Evolutionary conservation across 2,329 filamentous ascomycete genomes (phyloP).

Genomic region (Neofusicoccum laricinum): DNA sequence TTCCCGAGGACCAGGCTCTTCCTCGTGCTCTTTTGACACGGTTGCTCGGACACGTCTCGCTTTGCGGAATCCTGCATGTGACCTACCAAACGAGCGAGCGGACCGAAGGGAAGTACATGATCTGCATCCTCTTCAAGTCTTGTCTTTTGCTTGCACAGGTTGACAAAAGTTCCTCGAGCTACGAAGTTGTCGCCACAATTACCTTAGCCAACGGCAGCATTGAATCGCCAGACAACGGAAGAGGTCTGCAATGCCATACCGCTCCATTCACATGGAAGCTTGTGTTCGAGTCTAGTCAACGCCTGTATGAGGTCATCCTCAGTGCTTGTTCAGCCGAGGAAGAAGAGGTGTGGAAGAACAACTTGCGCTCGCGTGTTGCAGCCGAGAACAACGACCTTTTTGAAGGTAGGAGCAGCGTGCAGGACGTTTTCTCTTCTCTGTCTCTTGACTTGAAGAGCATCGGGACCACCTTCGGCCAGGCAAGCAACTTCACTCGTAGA

Average conservation of each 20-base stretch:
- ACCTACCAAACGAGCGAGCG: conserved; percentile 72
- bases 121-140: conserved; percentile 78
- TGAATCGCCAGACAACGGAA: conserved; percentile 71
- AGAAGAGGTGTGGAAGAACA: conserved; percentile 73
- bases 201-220: conserved; percentile 63
- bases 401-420: conserved; percentile 46
- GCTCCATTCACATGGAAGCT: conserved; percentile 91
- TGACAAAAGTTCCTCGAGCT: conserved; percentile 62
- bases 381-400: conserved; percentile 51
- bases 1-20: conserved; percentile 56
- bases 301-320: conserved; percentile 80
- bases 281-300: conserved; percentile 72
- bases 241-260: conserved; percentile 81
- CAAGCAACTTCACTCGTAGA: conserved; percentile 61
- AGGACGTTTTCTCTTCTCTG: conserved; percentile 60
- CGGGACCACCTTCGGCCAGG: conserved; percentile 71
- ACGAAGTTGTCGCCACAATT: conserved; percentile 73
- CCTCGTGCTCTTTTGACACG: conserved; percentile 54
- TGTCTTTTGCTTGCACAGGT: conserved; percentile 73
- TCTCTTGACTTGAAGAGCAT: conserved; percentile 69
- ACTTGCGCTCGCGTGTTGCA: conserved; percentile 56
- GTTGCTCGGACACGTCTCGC: conserved; percentile 72
- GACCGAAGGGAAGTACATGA: conserved; percentile 76
- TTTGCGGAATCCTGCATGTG: conserved; percentile 81
- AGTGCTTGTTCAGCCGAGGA: conserved; percentile 81